Evolutionary conservation across 2,329 filamentous ascomycete genomes (phyloP), one percentile per base, ranked within the genome.

Genomic region (Penicillium psychrosexuale): DNA sequence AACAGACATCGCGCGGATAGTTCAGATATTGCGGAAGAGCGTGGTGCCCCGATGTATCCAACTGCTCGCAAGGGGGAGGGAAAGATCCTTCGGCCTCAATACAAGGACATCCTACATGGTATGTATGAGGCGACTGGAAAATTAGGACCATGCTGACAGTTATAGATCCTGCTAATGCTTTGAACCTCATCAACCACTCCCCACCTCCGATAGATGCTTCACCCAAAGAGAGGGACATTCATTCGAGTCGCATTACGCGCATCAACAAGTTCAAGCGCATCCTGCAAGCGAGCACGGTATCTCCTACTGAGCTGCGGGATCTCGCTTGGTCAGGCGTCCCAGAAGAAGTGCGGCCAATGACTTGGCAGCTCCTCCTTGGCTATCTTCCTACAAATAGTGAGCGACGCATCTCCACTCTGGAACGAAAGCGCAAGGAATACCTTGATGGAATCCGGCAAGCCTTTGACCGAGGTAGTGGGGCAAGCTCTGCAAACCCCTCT

Each of bases 251-350:
- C 57, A 94, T 96, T 65, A 89, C 90, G 7, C 87, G 94, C 59
- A 99, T 99, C 71, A 97, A 99, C 77, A 97, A 97, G 71, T 99
- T 99, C 78, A 99, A 99, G 75, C 89, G 88, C 66, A 90, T 99
- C 49, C 80, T 99, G 7, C 94, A 99, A 75, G 85, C 93, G 22
- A 96, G 90, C 38, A 91, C 90, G 1, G 94, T 99, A 65, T 87
- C 91, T 2, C 76, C 97, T 2, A 79, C 88, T 17, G 93, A 97
- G 50, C 80, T 99, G 24, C 84, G 94, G 59, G 82, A 91, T 55
- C 80, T 91, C 31, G 91, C 94, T 30, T 99, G 95, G 94, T 94
- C 92, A 49, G 94, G 94, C 12, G 84, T 97, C 34, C 95, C 94
- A 0, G 88, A 91, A 65, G 95, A 99, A 77, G 91, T 99, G 17